phyloP scores from a whole-genome alignment of 441 rosid genomes.

The Macaranga tanarius region DNA sequence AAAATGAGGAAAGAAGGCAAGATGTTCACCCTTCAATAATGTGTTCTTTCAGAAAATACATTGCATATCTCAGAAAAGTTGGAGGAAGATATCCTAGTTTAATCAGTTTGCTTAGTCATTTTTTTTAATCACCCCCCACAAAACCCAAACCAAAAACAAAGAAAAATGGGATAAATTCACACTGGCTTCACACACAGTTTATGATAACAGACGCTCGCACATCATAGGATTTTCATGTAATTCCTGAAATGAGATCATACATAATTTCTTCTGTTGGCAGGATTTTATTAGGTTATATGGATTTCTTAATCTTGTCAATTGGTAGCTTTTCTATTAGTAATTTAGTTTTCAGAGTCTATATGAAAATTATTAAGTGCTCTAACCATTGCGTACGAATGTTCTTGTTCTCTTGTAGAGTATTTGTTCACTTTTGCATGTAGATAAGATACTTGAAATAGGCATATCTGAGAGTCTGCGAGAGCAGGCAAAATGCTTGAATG shows the following conservation, averaged over 20 bases:
- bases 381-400: not conserved
- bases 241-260: not conserved
- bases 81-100: too few species aligned
- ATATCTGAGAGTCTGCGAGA: conserved; percentile 65
- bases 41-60: too few species aligned
- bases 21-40: not conserved
- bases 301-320: not conserved
- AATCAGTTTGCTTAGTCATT: too few species aligned
- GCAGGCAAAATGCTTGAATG: conserved; percentile 60
- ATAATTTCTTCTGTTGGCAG: not conserved
- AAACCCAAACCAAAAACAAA: too few species aligned
- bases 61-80: too few species aligned
- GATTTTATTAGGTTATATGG: not conserved
- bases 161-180: too few species aligned
- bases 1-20: too few species aligned
- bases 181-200: not conserved
- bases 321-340: not conserved
- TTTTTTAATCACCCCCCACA: too few species aligned
- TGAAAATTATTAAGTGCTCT: conserved; percentile 3
- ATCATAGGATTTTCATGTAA: not conserved
- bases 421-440: conserved; percentile 78
- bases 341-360: not conserved
- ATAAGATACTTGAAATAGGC: conserved; percentile 85
- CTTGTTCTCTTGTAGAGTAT: conserved; percentile 55
- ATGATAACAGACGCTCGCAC: not conserved